phyloP scores from a whole-genome alignment of 331 rosid genomes.

The Acacia pycnantha region DNA sequence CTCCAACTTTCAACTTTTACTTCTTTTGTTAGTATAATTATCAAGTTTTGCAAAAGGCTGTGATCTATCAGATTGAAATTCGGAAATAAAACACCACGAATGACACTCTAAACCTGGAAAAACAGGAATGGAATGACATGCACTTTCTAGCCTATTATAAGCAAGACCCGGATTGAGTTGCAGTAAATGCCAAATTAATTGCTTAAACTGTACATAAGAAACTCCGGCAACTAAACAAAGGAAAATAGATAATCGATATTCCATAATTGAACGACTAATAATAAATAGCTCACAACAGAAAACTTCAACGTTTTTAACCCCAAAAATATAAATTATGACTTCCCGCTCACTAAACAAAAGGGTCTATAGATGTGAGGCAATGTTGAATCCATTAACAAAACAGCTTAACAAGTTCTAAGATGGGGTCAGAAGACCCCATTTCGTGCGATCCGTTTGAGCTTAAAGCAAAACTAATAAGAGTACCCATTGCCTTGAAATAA shows the following conservation, averaged over 20 bases:
- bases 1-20: background rate
- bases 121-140: background rate
- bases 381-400: background rate
- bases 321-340: background rate
- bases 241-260: background rate
- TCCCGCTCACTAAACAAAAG: background rate
- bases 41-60: background rate
- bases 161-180: background rate
- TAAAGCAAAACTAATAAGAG: background rate
- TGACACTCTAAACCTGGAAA: background rate
- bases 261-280: background rate
- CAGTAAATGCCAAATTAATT: background rate
- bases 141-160: background rate
- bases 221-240: background rate
- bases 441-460: background rate
- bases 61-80: background rate
- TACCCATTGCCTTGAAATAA: background rate
- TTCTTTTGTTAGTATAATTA: background rate
- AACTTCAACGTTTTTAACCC: background rate
- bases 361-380: background rate
- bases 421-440: background rate
- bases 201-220: background rate
- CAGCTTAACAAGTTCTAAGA: background rate
- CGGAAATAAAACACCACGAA: background rate
- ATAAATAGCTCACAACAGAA: background rate